Percentiles rank a stretch among this genome's conserved stretches.
These are phyloP conservation scores for Croton setiger DNA, from an alignment of 441 rosid species.

Conservation along the genomic window DNA sequence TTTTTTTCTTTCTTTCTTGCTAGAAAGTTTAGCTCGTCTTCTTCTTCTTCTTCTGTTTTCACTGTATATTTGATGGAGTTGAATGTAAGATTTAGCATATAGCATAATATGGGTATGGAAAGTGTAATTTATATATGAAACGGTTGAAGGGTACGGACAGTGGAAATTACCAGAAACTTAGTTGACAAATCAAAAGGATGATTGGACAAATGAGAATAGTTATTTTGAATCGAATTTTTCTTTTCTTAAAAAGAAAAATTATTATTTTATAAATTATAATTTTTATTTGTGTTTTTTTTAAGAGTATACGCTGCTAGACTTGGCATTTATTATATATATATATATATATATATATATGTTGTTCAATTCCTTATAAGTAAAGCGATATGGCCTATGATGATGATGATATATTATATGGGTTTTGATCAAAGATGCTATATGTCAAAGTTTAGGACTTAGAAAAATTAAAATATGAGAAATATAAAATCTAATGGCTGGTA, in stretches of 20 bases:
- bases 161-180: slow-evolving; percentile 35
- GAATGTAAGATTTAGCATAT: not conserved
- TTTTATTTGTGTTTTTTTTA: not conserved
- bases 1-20: not conserved
- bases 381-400: slow-evolving; percentile 13
- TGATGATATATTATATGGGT: slow-evolving; percentile 5
- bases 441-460: not conserved
- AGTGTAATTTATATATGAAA: slow-evolving; percentile 34
- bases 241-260: not conserved
- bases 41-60: not conserved
- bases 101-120: not conserved
- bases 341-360: no score
- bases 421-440: slow-evolving; percentile 14
- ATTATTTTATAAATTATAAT: slow-evolving; percentile 12
- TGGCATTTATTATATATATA: no score
- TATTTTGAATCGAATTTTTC: slow-evolving; percentile 43
- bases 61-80: not conserved
- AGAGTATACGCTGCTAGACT: no score
- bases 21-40: not conserved
- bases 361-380: slow-evolving; percentile 17
- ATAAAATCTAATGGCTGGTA: slow-evolving; percentile 15
- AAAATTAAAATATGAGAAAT: not conserved
- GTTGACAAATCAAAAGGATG: slow-evolving; percentile 54
- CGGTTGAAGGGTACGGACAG: slow-evolving; percentile 28
- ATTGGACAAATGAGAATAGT: slow-evolving; percentile 42